Evolutionary conservation across 2,329 filamentous ascomycete species (phyloP).

Genomic region (Fusarium annulatum): DNA sequence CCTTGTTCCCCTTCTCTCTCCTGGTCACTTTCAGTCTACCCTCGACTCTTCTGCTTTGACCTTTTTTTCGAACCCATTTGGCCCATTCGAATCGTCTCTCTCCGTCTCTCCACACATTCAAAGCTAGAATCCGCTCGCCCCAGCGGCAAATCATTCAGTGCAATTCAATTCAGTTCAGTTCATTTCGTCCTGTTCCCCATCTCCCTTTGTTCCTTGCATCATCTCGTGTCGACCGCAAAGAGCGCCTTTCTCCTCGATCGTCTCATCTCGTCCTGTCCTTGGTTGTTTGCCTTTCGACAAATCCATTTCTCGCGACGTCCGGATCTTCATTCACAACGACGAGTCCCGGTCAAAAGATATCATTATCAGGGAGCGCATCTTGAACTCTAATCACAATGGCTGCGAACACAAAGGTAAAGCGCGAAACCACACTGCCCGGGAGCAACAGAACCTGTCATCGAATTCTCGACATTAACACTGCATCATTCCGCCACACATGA

Average conservation of each 20-base stretch:
- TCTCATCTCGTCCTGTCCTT: slow-evolving; percentile 7
- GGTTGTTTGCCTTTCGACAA: slow-evolving; percentile 28
- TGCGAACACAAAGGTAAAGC: slow-evolving; percentile 51
- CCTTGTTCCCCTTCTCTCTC: slow-evolving; percentile 38
- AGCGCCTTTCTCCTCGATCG: slow-evolving; percentile 18
- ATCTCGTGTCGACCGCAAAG: slow-evolving; percentile 17
- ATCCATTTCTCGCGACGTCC: slow-evolving; percentile 31
- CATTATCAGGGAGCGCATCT: slow-evolving; percentile 32
- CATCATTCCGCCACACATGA: not conserved
- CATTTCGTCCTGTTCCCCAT: slow-evolving; percentile 15
- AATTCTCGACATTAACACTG: not conserved
- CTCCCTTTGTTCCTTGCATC: slow-evolving; percentile 35
- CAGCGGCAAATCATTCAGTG: slow-evolving; percentile 33
- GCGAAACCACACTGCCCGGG: not conserved
- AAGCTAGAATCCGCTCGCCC: slow-evolving; percentile 33
- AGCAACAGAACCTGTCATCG: not conserved
- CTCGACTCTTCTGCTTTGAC: slow-evolving; percentile 40
- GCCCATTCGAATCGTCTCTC: slow-evolving; percentile 34
- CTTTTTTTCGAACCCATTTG: slow-evolving; percentile 38
- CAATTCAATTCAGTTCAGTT: not conserved
- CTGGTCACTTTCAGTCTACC: slow-evolving; percentile 16
- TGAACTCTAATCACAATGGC: slow-evolving; percentile 48
- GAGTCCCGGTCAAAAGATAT: slow-evolving; percentile 25
- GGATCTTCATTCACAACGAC: slow-evolving; percentile 29
- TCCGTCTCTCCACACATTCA: slow-evolving; percentile 31